phyloP scores from a whole-genome alignment of 768 basidiomycete genomes.

The Russula dissimulans region DNA sequence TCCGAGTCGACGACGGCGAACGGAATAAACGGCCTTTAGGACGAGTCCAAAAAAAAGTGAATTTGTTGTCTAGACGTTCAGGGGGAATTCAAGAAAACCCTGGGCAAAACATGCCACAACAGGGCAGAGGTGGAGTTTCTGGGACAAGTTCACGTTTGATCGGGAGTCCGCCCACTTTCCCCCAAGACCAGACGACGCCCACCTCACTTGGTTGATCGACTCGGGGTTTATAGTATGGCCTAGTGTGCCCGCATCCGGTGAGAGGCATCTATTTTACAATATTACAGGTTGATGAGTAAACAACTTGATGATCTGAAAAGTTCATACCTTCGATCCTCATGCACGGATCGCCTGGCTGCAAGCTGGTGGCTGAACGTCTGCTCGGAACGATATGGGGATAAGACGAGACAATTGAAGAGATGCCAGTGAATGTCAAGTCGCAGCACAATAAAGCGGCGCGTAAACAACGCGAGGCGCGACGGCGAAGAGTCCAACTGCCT shows the following conservation, averaged over 20 bases:
- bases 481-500: neutral
- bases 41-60: neutral
- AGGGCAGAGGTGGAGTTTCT: neutral
- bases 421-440: neutral
- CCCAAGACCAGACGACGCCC: too few species aligned
- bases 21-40: neutral
- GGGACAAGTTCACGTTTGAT: neutral
- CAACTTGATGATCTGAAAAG: too few species aligned
- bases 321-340: neutral
- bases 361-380: neutral
- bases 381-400: neutral
- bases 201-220: too few species aligned
- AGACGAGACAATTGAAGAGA: neutral
- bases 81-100: neutral
- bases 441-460: slow-evolving; percentile 3
- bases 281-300: neutral
- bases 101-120: neutral
- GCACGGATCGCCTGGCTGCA: neutral
- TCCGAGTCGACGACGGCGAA: neutral
- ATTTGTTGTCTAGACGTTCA: neutral
- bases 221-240: too few species aligned
- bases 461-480: slow-evolving; percentile 2
- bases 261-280: too few species aligned
- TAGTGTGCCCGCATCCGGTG: too few species aligned
- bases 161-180: too few species aligned